Conservation (phyloP, 495 filamentous ascomycete species). For the Penicillium psychrofluorescens region DNA sequence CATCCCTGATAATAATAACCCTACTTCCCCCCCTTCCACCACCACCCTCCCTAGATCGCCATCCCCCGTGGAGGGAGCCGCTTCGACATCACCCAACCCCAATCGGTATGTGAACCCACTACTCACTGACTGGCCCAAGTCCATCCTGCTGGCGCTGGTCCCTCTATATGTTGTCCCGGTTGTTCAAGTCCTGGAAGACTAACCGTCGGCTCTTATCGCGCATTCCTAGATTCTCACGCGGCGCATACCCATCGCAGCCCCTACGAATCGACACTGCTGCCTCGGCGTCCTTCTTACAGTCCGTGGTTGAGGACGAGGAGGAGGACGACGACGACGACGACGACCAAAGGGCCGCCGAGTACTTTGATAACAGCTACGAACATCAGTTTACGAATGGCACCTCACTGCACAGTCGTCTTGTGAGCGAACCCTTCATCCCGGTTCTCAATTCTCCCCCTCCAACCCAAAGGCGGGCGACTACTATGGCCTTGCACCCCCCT, state of each 20-base stretch:
- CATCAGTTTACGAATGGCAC: conserved; percentile 38
- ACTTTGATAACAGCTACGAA: conserved; percentile 23
- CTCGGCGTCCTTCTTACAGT: conserved; percentile 12
- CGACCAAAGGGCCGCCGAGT: conserved; percentile 22
- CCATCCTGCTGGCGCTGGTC: conserved; percentile 1
- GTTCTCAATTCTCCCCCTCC: conserved; percentile 32
- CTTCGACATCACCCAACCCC: conserved; percentile 27
- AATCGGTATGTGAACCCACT: conserved; percentile 32
- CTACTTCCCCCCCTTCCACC: conserved; percentile 15
- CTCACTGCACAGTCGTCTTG: conserved; percentile 36
- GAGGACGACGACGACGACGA: conserved; percentile 23
- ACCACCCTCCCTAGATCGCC: conserved; percentile 10
- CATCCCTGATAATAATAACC: conserved; percentile 19
- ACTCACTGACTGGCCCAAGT: not conserved
- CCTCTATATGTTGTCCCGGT: conserved; percentile 15
- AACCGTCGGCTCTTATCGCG: conserved; percentile 19
- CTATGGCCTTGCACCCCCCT: conserved; percentile 38
- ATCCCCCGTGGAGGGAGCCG: conserved; percentile 25
- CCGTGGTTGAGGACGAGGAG: conserved; percentile 15
- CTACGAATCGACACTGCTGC: conserved; percentile 33
- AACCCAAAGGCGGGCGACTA: conserved; percentile 29
- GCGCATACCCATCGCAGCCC: conserved; percentile 21
- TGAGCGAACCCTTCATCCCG: conserved; percentile 43
- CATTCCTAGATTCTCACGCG: conserved; percentile 32
- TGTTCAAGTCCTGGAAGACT: conserved; percentile 20